Base-by-base conservation (phyloP, 495 filamentous ascomycete genomes). In the Pyronema domesticum region DNA sequence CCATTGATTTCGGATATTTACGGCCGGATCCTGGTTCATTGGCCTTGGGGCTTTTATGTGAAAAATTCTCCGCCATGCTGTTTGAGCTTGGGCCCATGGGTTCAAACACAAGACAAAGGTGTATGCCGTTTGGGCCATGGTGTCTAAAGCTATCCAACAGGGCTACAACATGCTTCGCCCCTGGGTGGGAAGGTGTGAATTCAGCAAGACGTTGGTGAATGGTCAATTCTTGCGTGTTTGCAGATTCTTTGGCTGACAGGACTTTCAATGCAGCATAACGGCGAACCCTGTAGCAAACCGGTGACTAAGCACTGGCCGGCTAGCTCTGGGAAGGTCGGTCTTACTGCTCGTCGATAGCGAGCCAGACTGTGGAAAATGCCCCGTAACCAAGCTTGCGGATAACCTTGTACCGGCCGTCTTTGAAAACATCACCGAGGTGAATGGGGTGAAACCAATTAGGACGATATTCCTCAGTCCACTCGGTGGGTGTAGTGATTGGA, bases 361-460 rank as follows among this genome's bases (percentile, higher is more conserved):
- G 62, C 73, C 74, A 77, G 48, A 75, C 72, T 33, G 73, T 76
- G 5, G 73, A 73, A 57, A 68, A 73, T 6, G 64, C 64, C 42
- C 72, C 74, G 58, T 68, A 71, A 49, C 73, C 71, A 45, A 74
- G 57, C 60, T 77, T 77, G 54, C 73, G 69, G 5, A 72, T 42
- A 15, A 77, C 60, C 46, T 65, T 70, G 57, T 75, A 77, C 42
- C 69, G 57, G 19, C 65, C 66, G 37, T 67, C 40, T 33, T 67
- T 55, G 9, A 74, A 64, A 13, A 37, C 54, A 44, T 71, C 66
- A 13, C 69, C 71, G 13, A 76, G 54, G 18, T 47, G 56, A 46
- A 73, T 59, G 13, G 74, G 74, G 46, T 76, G 71, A 53, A 70
- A 75, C 5, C 72, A 70, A 33, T 68, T 70, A 40, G 54, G 44